These are phyloP conservation scores for Diaporthe sp. DNA, from an alignment of 2,329 filamentous ascomycete species.

Conservation along the genomic window DNA sequence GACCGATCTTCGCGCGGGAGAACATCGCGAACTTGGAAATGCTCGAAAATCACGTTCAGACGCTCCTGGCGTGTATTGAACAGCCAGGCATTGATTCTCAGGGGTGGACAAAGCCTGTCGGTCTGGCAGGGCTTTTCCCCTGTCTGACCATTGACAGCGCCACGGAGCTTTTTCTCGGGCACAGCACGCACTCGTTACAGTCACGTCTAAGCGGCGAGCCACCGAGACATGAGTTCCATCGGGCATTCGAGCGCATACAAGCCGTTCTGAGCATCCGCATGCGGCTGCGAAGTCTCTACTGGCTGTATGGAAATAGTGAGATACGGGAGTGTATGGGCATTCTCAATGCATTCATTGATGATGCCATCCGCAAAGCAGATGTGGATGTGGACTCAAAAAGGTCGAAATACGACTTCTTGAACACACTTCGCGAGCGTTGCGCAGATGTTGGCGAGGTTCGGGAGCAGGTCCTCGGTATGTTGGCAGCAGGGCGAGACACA, in stretches of 20 bases:
- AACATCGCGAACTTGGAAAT: not conserved
- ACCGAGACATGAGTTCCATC: not conserved
- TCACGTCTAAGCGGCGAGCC: not conserved
- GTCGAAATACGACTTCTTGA: not conserved
- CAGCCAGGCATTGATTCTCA: not conserved
- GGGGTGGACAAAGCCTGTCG: conserved; percentile 8
- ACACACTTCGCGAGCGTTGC: not conserved
- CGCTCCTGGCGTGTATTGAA: not conserved
- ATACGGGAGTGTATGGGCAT: not conserved
- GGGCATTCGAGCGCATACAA: conserved; percentile 19
- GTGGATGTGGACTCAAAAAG: not conserved
- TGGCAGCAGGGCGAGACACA: not conserved
- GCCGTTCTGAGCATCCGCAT: conserved; percentile 7
- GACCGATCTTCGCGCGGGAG: not conserved
- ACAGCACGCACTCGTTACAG: conserved; percentile 47
- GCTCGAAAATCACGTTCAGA: conserved; percentile 1
- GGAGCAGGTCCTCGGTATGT: not conserved
- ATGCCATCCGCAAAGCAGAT: not conserved
- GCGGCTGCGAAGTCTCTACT: conserved; percentile 24
- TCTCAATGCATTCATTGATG: not conserved
- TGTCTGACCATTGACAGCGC: conserved; percentile 66
- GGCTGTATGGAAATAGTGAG: conserved; percentile 6
- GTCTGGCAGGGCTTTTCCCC: conserved; percentile 59
- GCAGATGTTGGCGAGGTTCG: not conserved
- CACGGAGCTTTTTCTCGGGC: conserved; percentile 69